Evolutionary conservation across 73 alveolate genomes (phyloP).

Genomic region (Paramecium octaurelia): DNA sequence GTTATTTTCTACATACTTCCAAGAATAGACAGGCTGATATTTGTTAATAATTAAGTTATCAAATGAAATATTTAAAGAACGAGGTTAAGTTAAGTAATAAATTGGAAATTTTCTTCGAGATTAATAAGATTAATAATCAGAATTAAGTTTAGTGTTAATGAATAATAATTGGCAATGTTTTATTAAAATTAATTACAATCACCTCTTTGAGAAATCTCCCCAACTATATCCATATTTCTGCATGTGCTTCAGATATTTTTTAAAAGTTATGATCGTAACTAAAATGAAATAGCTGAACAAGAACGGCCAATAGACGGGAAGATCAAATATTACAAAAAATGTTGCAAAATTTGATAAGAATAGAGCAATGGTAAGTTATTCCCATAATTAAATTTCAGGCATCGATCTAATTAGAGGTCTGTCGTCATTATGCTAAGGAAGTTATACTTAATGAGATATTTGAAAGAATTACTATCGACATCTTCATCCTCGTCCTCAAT

Average conservation of each 20-base stretch:
- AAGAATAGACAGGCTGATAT: too few relatives aligned
- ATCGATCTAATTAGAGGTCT: constrained; percentile 28
- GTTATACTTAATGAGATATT: neutral
- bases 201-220: constrained; percentile 35
- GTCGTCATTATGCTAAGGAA: constrained; percentile 27
- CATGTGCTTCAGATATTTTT: constrained; percentile 35
- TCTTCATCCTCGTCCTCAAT: constrained; percentile 33
- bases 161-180: neutral
- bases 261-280: neutral
- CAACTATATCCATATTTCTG: constrained; percentile 28
- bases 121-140: neutral
- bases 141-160: neutral
- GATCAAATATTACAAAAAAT: neutral
- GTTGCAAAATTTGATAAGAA: neutral
- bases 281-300: neutral
- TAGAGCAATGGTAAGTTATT: neutral
- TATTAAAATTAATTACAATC: neutral
- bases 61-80: too few relatives aligned
- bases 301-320: constrained; percentile 49
- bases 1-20: too few relatives aligned
- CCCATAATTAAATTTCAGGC: constrained; percentile 39
- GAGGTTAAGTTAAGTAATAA: neutral
- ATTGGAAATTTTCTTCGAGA: neutral
- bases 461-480: neutral
- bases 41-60: too few relatives aligned